Percentiles rank a stretch among this genome's conserved stretches.
These are phyloP conservation scores for Solanum chaucha DNA, from an alignment of 257 asterid genomes.

Conservation along the genomic window DNA sequence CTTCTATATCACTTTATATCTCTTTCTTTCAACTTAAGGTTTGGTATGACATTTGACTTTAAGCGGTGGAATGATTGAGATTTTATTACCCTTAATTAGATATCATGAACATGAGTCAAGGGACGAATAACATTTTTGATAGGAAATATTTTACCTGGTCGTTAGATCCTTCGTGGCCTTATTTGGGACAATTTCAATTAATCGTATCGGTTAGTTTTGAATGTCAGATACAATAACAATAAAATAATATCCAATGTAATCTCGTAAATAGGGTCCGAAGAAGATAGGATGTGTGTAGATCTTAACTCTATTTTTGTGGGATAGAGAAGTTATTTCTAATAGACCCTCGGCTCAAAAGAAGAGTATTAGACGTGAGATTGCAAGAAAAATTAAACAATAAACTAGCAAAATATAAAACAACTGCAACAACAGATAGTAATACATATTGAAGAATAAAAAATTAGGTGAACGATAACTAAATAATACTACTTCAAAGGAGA, in stretches of 20 bases:
- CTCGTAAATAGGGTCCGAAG: not conserved
- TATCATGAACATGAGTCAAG: not conserved
- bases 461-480: not conserved
- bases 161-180: not conserved
- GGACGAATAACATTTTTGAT: not conserved
- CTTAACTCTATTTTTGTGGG: not conserved
- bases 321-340: not conserved
- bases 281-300: not conserved
- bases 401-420: not conserved
- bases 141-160: not conserved
- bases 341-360: not conserved
- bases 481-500: not conserved
- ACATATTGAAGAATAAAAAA: not conserved
- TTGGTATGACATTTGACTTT: conserved; percentile 24
- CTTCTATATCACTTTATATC: conserved; percentile 34
- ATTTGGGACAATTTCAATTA: not conserved
- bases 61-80: not conserved
- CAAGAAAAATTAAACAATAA: not conserved
- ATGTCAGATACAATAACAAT: not conserved
- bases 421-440: not conserved
- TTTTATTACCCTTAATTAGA: not conserved
- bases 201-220: not conserved
- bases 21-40: conserved; percentile 41
- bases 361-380: not conserved
- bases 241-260: not conserved